Evolutionary conservation across 768 basidiomycete genomes (phyloP), one percentile per base, ranked within the genome.

Genomic region (Boletus huronensis): DNA sequence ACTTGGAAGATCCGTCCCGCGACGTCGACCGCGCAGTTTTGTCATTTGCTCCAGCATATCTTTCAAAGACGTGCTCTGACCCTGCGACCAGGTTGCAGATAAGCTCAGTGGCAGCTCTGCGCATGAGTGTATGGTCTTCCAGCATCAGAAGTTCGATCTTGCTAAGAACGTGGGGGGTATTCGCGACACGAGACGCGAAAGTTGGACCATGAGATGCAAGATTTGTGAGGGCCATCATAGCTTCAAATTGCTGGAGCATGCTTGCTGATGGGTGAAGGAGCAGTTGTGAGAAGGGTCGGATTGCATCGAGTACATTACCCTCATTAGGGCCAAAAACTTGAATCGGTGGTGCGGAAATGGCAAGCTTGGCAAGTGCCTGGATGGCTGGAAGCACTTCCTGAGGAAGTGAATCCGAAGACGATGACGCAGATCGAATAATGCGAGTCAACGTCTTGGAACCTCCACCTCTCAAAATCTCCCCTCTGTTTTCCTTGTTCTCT

Each of bases 161-260:
- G 70, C 78, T 76, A 50, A 89, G 62, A 29, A 91, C 68, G 3
- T 82, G 83, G 9, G 83, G 79, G 0, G 79, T 75, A 42, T 76
- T 75, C 2, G 84, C 85, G 45, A 97, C 81, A 43, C 87, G 82
- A 19, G 80, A 75, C 3, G 90, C 84, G 9, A 85, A 69, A 29
- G 82, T 80, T 0, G 83, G 74, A 46, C 81, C 82, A 48, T 90
- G 79, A 17, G 93, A 94, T 0, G 96, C 86, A 40, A 98, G 74
- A 68, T 99, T 99, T 8, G 97, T 99, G 49, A 99, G 77, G 1
- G 93, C 95, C 96, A 98, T 98, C 62, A 95, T 77, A 4, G 85
- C 84, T 70, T 99, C 97, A 64, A 99, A 99, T 38, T 81, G 81
- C 65, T 97, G 93, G 6, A 98, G 75, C 32, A 89, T 79, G 43